Evolutionary conservation across 2,329 filamentous ascomycete species (phyloP), one percentile per base, ranked within the genome.

Genomic region (Shiraia bambusicola): DNA sequence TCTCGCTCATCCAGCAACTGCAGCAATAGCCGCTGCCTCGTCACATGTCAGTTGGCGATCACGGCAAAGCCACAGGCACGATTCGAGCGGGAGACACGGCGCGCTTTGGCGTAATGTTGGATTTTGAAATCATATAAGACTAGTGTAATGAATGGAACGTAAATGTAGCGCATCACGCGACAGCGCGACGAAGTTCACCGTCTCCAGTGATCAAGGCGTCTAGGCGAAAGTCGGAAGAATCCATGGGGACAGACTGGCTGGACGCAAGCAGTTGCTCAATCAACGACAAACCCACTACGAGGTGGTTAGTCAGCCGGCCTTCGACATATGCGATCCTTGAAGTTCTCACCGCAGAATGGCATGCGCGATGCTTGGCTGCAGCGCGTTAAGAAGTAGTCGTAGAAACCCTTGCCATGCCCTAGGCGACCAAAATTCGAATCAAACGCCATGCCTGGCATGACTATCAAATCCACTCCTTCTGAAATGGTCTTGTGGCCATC

Each of bases 371-470:
- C 61, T 52, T 69, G 67, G 69, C 77, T 66, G 78, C 91, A 95
- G 55, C 85, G 82, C 60, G 85, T 81, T 63, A 98, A 72, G 69
- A 95, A 98, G 68, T 84, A 87, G 73, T 98, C 93, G 75, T 98
- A 98, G 72, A 95, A 98, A 24, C 93, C 93, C 69, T 89, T 95
- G 42, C 93, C 93, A 69, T 98, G 93, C 28, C 93, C 93, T 14
- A 97, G 78, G 56, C 93, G 80, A 54, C 85, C 81, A 47, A 93
- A 79, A 10, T 72, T 73, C 3, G 75, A 75, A 66, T 96, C 91
- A 69, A 98, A 98, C 3, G 89, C 92, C 59, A 98, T 87, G 10
- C 91, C 93, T 1, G 93, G 93, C 76, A 97, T 81, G 19, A 98
- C 77, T 50, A 98, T 87, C 52, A 98, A 69, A 67, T 98, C 92